Evolutionary conservation across 1,284 basidiomycete genomes (phyloP).

Genomic region (Melampsora americana): DNA sequence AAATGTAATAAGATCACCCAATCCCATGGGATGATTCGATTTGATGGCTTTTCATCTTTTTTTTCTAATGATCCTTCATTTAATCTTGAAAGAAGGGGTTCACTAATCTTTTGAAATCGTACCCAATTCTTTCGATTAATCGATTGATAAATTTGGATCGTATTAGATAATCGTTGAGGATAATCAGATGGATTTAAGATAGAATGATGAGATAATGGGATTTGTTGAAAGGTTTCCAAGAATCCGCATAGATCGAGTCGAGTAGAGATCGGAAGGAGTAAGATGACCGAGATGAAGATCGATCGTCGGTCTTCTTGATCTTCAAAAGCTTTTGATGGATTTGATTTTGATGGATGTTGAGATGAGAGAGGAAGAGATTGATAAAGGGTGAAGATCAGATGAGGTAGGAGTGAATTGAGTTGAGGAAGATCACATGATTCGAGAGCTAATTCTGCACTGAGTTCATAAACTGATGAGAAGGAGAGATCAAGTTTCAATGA

Average conservation of each 20-base stretch:
- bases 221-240: neutral
- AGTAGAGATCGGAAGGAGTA: constrained; percentile 23
- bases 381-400: constrained; percentile 10
- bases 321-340: too few relatives aligned
- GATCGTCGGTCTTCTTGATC: neutral
- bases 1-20: neutral
- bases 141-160: neutral
- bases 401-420: constrained; percentile 22
- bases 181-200: neutral
- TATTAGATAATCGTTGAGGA: neutral
- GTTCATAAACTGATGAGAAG: constrained; percentile 33
- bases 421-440: constrained; percentile 35
- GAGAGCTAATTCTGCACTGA: constrained; percentile 33
- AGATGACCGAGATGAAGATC: constrained; percentile 14
- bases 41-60: too few relatives aligned
- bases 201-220: neutral
- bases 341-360: too few relatives aligned
- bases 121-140: constrained; percentile 1
- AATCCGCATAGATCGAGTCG: constrained; percentile 17
- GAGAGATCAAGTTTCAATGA: neutral
- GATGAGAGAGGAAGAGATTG: too few relatives aligned
- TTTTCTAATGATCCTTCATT: too few relatives aligned
- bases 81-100: neutral
- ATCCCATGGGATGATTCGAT: too few relatives aligned
- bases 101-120: neutral